phyloP scores from a whole-genome alignment of 495 filamentous ascomycete species.

The Apodospora peruviana region DNA sequence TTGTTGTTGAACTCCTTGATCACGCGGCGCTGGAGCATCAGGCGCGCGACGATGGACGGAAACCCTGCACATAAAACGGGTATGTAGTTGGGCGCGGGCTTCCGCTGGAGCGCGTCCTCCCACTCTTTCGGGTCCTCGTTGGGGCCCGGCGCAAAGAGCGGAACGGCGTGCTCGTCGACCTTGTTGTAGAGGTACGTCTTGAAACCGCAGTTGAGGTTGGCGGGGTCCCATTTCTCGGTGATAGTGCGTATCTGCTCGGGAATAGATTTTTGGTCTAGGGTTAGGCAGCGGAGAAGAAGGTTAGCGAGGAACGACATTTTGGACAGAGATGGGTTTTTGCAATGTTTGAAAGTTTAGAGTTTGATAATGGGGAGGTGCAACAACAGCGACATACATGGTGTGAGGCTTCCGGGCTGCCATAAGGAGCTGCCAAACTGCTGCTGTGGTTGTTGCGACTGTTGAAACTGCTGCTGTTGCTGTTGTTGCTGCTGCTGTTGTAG shows the following conservation, averaged over 20 bases:
- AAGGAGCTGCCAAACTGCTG: constrained; percentile 35
- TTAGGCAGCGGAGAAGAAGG: not conserved
- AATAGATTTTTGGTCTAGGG: constrained; percentile 67
- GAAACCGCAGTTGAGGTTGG: constrained; percentile 67
- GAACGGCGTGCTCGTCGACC: constrained; percentile 69
- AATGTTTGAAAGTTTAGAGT: constrained; percentile 2
- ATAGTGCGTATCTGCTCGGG: constrained; percentile 78
- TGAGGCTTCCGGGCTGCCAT: constrained; percentile 43
- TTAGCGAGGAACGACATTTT: constrained; percentile 10
- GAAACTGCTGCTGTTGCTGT: constrained; percentile 27
- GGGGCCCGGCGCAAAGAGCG: constrained; percentile 72
- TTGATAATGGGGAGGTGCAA: not conserved
- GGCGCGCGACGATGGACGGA: constrained; percentile 62
- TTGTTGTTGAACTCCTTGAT: constrained; percentile 67
- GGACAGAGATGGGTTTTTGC: not conserved
- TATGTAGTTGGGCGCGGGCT: constrained; percentile 71
- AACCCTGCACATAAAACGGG: constrained; percentile 59
- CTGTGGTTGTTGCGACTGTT: constrained; percentile 22
- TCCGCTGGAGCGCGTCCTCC: constrained; percentile 85
- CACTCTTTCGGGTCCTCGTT: constrained; percentile 79
- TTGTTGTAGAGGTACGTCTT: constrained; percentile 92
- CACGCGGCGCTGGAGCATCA: constrained; percentile 68
- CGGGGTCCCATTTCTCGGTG: constrained; percentile 77
- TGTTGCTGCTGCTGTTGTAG: constrained; percentile 25
- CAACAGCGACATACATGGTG: constrained; percentile 30